Evolutionary conservation across 2,329 filamentous ascomycete species (phyloP).

Genomic region (Decorospora gaudefroyi): DNA sequence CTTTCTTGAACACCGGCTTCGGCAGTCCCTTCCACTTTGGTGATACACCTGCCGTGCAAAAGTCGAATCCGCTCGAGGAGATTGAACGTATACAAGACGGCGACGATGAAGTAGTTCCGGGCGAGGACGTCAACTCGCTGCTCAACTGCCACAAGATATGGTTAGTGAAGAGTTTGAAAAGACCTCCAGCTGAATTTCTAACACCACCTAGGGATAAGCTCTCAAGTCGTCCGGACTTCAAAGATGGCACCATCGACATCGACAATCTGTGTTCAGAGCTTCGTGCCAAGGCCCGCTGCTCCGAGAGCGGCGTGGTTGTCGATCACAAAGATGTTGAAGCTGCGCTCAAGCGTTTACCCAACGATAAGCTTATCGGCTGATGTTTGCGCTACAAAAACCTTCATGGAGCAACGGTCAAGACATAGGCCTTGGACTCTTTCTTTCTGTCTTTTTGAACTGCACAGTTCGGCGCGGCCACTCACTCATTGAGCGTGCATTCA

Average conservation of each 20-base stretch:
- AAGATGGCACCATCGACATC: conserved; percentile 89
- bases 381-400: neutral
- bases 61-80: conserved; percentile 70
- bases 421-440: neutral
- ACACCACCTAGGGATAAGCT: conserved; percentile 77
- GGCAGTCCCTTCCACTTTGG: conserved; percentile 76
- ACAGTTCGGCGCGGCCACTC: conserved; percentile 2
- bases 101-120: conserved; percentile 67
- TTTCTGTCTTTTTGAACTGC: neutral
- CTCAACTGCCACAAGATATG: conserved; percentile 91
- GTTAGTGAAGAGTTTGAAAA: conserved; percentile 59
- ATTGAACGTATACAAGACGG: conserved; percentile 77
- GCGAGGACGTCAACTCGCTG: conserved; percentile 64
- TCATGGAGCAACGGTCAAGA: conserved; percentile 7
- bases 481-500: conserved; percentile 8
- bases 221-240: conserved; percentile 83
- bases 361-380: conserved; percentile 26
- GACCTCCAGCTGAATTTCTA: conserved; percentile 6
- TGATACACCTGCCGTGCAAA: conserved; percentile 53
- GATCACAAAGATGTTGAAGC: conserved; percentile 85
- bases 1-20: conserved; percentile 77
- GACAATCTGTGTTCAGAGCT: conserved; percentile 91
- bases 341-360: conserved; percentile 53
- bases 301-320: conserved; percentile 85
- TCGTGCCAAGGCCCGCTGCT: conserved; percentile 94